Evolutionary conservation across 169 alveolate species (phyloP).

Genomic region (Plasmodium gallinaceum): DNA sequence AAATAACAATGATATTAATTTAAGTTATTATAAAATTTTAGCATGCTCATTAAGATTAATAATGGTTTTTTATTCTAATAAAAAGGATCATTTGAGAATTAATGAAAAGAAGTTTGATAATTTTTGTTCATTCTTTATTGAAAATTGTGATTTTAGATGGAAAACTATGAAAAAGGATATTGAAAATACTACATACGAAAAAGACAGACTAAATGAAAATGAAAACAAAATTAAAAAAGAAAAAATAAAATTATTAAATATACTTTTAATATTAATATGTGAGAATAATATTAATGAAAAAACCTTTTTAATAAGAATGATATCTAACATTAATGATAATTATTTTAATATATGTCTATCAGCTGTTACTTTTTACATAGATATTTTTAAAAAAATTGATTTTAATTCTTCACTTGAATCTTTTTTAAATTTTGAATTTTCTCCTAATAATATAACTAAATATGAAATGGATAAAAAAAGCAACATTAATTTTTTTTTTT

Average conservation of each 20-base stretch:
- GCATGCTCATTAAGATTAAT: slow-evolving; percentile 30
- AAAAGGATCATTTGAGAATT: not conserved
- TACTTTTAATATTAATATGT: slow-evolving; percentile 23
- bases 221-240: not conserved
- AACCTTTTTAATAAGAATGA: slow-evolving; percentile 43
- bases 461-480: not conserved
- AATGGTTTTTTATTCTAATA: not conserved
- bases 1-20: slow-evolving; percentile 9
- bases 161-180: not conserved
- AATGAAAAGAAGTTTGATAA: not conserved
- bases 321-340: slow-evolving; percentile 16
- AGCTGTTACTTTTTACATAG: slow-evolving; percentile 41
- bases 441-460: not conserved
- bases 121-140: not conserved
- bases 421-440: slow-evolving; percentile 9
- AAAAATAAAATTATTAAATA: slow-evolving; percentile 23
- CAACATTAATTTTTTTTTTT: slow-evolving; percentile 22
- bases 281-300: slow-evolving; percentile 53
- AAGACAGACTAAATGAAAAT: not conserved
- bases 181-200: not conserved
- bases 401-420: not conserved
- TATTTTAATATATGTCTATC: slow-evolving; percentile 50
- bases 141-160: not conserved
- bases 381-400: slow-evolving; percentile 38
- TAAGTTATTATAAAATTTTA: slow-evolving; percentile 15